Evolutionary conservation across 805 yeast species (phyloP), one percentile per base, ranked within the genome.

Genomic region (Schizosaccharomyces pombe): DNA sequence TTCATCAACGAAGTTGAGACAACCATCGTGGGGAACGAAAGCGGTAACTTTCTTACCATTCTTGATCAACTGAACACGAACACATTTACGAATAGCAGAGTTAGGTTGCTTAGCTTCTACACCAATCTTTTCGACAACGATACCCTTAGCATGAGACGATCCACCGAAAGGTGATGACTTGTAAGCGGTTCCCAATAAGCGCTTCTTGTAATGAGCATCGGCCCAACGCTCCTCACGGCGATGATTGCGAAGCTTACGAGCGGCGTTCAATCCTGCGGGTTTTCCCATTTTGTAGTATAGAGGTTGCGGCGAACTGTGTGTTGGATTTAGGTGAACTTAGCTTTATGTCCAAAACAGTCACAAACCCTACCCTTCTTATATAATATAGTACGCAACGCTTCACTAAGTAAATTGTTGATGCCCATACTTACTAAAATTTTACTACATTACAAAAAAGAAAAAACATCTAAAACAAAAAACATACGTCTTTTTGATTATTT

Each of bases 171-270:
- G 99, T 70, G 98, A 91, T 63, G 94, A 91, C 80, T 87, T 91
- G 95, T 82, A 91, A 67, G 96, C 95, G 67, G 99, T 91, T 68
- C 98, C 99, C 72, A 91, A 80, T 72, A 91, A 83, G 82, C 98
- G 87, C 75, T 94, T 77, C 82, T 93, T 93, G 80, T 86, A 93
- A 69, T 85, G 75, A 74, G 82, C 81, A 75, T 91, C 98, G 67
- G 99, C 96, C 99, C 99, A 91, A 79, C 95, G 91, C 86, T 91
- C 91, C 83, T 87, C 87, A 76, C 97, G 89, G 77, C 99, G 87
- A 87, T 85, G 93, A 75, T 82, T 86, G 82, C 98, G 87, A 76
- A 91, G 84, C 81, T 91, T 91, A 83, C 99, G 85, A 72, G 99
- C 99, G 73, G 98, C 82, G 85, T 91, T 89, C 75, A 91, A 78